phyloP scores from a whole-genome alignment of 192 early-diverging fungal genomes.

The Podila epicladia region DNA sequence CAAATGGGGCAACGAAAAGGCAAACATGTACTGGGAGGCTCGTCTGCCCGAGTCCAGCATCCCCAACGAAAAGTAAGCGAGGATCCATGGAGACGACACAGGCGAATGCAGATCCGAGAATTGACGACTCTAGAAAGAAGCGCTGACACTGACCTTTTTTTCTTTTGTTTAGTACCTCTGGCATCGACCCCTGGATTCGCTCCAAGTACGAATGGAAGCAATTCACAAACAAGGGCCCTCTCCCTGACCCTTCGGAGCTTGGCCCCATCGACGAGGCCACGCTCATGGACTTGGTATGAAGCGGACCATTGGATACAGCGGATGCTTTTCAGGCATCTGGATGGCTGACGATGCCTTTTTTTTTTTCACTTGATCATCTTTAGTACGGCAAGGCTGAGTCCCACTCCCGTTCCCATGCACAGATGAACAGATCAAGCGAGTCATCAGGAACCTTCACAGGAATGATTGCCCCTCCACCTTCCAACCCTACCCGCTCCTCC shows the following conservation, averaged over 20 bases:
- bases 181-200: conserved; percentile 79
- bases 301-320: background rate
- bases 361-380: background rate
- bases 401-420: conserved; percentile 13
- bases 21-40: conserved; percentile 72
- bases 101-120: conserved; percentile 2
- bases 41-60: conserved; percentile 53
- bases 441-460: conserved; percentile 36
- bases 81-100: background rate
- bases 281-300: conserved; percentile 27
- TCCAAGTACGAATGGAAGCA: conserved; percentile 83
- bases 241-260: conserved; percentile 79
- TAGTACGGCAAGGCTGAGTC: conserved; percentile 36
- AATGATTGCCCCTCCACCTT: conserved; percentile 33
- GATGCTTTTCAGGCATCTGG: background rate
- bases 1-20: conserved; percentile 81
- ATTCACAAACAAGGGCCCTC: conserved; percentile 75
- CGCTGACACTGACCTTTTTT: background rate
- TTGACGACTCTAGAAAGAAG: background rate
- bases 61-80: conserved; percentile 62
- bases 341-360: background rate
- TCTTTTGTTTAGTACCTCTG: conserved; percentile 32
- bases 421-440: conserved; percentile 25
- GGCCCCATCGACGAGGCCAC: conserved; percentile 36
- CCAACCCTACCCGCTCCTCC: conserved; percentile 28